Evolutionary conservation across 352 stramenopile species (phyloP).

Genomic region (Pythium monospermum): DNA sequence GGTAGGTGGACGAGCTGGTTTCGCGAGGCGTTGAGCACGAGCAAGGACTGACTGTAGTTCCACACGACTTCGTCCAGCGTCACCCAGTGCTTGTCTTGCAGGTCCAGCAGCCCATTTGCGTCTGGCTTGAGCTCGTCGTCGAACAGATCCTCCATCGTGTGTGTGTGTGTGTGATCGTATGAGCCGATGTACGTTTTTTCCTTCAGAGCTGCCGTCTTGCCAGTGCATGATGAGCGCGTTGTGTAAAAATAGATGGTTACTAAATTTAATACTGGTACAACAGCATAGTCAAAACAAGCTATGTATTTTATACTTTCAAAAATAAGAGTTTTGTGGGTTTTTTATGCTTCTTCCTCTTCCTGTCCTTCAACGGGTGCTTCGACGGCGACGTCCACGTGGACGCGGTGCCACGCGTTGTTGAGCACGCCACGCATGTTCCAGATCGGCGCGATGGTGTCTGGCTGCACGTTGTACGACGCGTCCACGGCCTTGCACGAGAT

Average conservation of each 20-base stretch:
- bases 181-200: too few relatives aligned
- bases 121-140: slow-evolving; percentile 57
- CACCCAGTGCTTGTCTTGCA: slow-evolving; percentile 77
- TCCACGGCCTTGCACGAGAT: slow-evolving; percentile 94
- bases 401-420: slow-evolving; percentile 96
- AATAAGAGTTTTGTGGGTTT: slow-evolving; percentile 4
- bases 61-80: slow-evolving; percentile 78
- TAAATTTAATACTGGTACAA: too few relatives aligned
- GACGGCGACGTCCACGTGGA: slow-evolving; percentile 50
- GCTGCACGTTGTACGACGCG: slow-evolving; percentile 95
- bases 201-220: too few relatives aligned
- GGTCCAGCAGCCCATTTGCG: slow-evolving; percentile 62
- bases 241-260: slow-evolving; percentile 4
- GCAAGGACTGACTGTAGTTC: slow-evolving; percentile 51
- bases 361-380: slow-evolving; percentile 30
- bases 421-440: slow-evolving; percentile 98
- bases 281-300: background rate
- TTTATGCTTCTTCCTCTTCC: slow-evolving; percentile 34
- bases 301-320: background rate
- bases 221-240: too few relatives aligned
- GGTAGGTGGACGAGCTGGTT: slow-evolving; percentile 71
- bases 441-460: slow-evolving; percentile 91
- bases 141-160: slow-evolving; percentile 73
- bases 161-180: too few relatives aligned
- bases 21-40: slow-evolving; percentile 62